These are phyloP conservation scores for Phalaenopsis equestris DNA, from an alignment of 106 monocot genomes.

Conservation along the genomic window DNA sequence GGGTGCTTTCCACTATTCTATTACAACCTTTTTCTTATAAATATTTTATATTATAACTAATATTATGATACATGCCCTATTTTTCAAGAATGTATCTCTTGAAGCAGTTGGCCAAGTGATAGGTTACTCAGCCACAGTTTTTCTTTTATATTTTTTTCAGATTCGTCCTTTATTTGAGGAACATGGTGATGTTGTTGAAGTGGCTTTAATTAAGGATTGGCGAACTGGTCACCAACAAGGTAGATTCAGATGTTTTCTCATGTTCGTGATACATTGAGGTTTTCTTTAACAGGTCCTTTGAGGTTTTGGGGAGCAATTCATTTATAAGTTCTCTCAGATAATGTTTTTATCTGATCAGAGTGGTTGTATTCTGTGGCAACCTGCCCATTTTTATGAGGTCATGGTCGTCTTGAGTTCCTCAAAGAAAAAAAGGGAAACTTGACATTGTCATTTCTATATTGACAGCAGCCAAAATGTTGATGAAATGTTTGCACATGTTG, in stretches of 20 bases:
- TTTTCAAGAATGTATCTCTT: background rate
- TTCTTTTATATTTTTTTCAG: constrained; percentile 21
- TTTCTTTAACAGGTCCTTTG: constrained; percentile 61
- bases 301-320: constrained; percentile 26
- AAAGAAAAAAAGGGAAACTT: background rate
- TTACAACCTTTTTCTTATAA: background rate
- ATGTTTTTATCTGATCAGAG: constrained; percentile 29
- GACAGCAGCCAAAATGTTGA: constrained; percentile 19
- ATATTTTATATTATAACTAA: background rate
- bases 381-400: constrained; percentile 11
- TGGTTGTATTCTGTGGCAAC: constrained; percentile 24
- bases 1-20: background rate
- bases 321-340: constrained; percentile 36
- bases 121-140: background rate
- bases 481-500: constrained; percentile 21
- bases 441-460: constrained; percentile 3
- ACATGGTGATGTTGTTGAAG: constrained; percentile 96
- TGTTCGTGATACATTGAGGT: constrained; percentile 9
- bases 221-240: constrained; percentile 96
- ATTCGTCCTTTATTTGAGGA: constrained; percentile 95
- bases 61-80: background rate
- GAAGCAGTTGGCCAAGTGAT: background rate
- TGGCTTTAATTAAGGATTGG: constrained; percentile 89
- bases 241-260: constrained; percentile 23
- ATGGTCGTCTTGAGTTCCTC: background rate